A percentile compares a stretch with the other conserved stretches of the same genome.
These are phyloP conservation scores for Rhipidocladum racemiflorum DNA, from an alignment of 176 grass and related monocot species.

Conservation along the genomic window DNA sequence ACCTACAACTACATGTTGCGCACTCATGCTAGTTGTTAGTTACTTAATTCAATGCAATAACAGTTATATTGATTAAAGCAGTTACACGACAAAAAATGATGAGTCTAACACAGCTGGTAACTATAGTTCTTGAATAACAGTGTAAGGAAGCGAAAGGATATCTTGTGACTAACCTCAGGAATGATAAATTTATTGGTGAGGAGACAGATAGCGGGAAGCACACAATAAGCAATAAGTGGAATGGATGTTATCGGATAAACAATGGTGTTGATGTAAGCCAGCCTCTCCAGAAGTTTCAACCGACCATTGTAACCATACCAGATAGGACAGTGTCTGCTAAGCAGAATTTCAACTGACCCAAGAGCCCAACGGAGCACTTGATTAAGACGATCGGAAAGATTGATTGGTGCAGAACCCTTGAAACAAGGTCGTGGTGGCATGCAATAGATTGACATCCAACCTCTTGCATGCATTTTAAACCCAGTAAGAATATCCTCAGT, in stretches of 20 bases:
- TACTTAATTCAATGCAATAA: neutral
- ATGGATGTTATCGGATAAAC: conserved; percentile 96
- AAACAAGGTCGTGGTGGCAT: conserved; percentile 83
- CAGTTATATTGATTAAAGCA: neutral
- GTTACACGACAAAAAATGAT: neutral
- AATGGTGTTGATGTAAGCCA: conserved; percentile 98
- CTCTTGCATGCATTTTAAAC: conserved; percentile 96
- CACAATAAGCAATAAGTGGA: conserved; percentile 93
- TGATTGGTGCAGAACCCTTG: conserved; percentile 94
- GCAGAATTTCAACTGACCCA: conserved; percentile 91
- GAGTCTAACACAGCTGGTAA: neutral
- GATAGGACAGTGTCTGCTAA: conserved; percentile 95
- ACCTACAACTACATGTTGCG: neutral
- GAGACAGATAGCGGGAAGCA: conserved; percentile 97
- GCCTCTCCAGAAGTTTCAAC: conserved; percentile 87
- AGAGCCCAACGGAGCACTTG: conserved; percentile 96
- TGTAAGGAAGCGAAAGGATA: neutral
- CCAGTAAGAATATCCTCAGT: conserved; percentile 96
- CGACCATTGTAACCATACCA: conserved; percentile 85
- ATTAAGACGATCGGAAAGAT: conserved; percentile 96
- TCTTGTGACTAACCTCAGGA: conserved; percentile 65
- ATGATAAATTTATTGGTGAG: conserved; percentile 98
- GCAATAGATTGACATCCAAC: conserved; percentile 97
- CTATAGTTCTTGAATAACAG: neutral
- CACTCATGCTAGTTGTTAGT: neutral